Evolutionary conservation across 2,329 filamentous ascomycete genomes (phyloP).

Genomic region (Aspergillus puulaauensis): DNA sequence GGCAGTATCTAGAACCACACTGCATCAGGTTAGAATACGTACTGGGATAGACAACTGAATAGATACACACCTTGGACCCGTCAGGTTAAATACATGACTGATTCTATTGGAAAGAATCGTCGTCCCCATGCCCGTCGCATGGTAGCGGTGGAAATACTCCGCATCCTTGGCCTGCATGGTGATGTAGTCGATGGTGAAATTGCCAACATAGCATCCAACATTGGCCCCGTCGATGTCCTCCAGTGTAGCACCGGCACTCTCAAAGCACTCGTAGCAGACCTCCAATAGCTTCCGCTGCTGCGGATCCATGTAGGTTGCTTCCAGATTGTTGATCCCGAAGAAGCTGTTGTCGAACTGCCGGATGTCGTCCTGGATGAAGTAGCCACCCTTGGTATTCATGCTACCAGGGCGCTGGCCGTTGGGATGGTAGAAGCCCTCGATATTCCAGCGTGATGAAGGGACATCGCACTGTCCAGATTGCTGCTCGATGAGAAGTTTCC

Average conservation of each 20-base stretch:
- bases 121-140: constrained; percentile 13
- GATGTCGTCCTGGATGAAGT: constrained; percentile 8
- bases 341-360: constrained; percentile 10
- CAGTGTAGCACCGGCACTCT: background rate
- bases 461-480: background rate
- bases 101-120: constrained; percentile 24
- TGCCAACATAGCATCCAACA: constrained; percentile 18
- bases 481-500: constrained; percentile 2
- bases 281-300: constrained; percentile 15
- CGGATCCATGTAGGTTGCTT: constrained; percentile 19
- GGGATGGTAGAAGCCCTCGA: constrained; percentile 2
- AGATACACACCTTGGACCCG: constrained; percentile 25
- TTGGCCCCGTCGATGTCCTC: background rate
- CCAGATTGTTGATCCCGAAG: constrained; percentile 9
- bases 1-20: constrained; percentile 30
- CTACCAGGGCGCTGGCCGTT: background rate
- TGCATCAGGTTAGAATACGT: background rate
- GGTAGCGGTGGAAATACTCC: constrained; percentile 9
- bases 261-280: constrained; percentile 10
- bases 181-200: constrained; percentile 19
- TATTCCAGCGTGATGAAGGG: background rate
- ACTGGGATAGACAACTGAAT: too few relatives aligned
- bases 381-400: background rate
- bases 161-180: constrained; percentile 18
- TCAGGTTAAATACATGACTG: constrained; percentile 37